These are phyloP conservation scores for Waltergamsia citrina DNA, from an alignment of 2,329 filamentous ascomycete species.

Conservation along the genomic window DNA sequence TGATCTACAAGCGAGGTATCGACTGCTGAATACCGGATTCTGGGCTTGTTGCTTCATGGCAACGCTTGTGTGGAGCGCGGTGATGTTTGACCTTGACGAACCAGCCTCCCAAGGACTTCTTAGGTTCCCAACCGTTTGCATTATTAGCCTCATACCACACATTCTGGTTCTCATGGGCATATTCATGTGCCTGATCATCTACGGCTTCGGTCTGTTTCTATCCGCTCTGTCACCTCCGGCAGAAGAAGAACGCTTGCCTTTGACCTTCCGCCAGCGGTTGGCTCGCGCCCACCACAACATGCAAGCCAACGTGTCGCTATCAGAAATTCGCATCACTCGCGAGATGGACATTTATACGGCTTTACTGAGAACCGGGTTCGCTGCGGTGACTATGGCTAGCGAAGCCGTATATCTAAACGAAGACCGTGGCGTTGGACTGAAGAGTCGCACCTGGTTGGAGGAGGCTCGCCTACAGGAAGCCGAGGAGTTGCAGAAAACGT, in stretches of 20 bases:
- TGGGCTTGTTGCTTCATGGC: slow-evolving; percentile 89
- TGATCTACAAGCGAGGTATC: slow-evolving; percentile 66
- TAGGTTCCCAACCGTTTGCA: slow-evolving; percentile 86
- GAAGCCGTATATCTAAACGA: slow-evolving; percentile 96
- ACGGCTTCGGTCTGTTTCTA: slow-evolving; percentile 64
- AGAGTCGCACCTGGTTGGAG: slow-evolving; percentile 81
- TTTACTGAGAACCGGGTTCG: slow-evolving; percentile 77
- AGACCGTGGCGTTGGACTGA: slow-evolving; percentile 64
- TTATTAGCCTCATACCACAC: slow-evolving; percentile 91
- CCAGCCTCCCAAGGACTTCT: slow-evolving; percentile 57
- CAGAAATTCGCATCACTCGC: slow-evolving; percentile 69
- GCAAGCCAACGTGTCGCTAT: slow-evolving; percentile 82
- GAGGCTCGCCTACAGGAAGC: slow-evolving; percentile 75
- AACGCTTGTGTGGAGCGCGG: slow-evolving; percentile 69
- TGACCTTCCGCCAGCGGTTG: slow-evolving; percentile 51
- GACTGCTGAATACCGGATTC: slow-evolving; percentile 79
- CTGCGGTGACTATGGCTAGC: slow-evolving; percentile 82
- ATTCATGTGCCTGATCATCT: slow-evolving; percentile 64
- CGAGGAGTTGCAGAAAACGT: slow-evolving; percentile 46
- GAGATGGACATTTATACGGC: slow-evolving; percentile 96
- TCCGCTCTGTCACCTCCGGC: slow-evolving; percentile 43
- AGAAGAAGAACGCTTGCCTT: slow-evolving; percentile 11
- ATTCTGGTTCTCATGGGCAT: slow-evolving; percentile 81
- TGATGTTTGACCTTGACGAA: slow-evolving; percentile 52
- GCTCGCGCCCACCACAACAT: slow-evolving; percentile 73